Evolutionary conservation across 305 asterid species (phyloP).

Genomic region (Fraxinus xanthoxyloides): DNA sequence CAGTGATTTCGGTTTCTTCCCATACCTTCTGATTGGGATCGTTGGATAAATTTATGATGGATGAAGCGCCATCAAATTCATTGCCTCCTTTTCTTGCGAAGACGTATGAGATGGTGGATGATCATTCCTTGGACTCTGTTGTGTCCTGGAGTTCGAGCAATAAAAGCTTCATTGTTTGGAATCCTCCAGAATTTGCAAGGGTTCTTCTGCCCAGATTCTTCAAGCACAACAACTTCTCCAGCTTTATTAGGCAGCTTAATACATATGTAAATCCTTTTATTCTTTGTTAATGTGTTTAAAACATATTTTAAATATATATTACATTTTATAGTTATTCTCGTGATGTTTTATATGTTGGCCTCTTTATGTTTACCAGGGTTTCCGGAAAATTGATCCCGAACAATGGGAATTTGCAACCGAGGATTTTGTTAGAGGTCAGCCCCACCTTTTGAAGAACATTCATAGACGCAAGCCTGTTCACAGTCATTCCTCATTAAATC

Average conservation of each 20-base stretch:
- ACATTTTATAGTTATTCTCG: background rate
- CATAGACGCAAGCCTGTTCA: slow-evolving; percentile 79
- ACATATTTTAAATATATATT: background rate
- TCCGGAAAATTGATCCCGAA: slow-evolving; percentile 74
- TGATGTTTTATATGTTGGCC: background rate
- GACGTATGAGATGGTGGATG: slow-evolving; percentile 85
- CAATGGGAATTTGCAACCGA: slow-evolving; percentile 82
- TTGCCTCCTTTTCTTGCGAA: slow-evolving; percentile 73
- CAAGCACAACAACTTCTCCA: slow-evolving; percentile 68
- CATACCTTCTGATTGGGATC: slow-evolving; percentile 17
- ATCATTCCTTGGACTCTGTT: slow-evolving; percentile 49
- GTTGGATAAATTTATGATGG: slow-evolving; percentile 42
- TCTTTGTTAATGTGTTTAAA: slow-evolving; percentile 1
- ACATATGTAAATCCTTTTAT: slow-evolving; percentile 51
- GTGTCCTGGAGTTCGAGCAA: slow-evolving; percentile 70
- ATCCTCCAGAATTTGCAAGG: slow-evolving; percentile 66
- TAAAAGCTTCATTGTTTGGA: slow-evolving; percentile 69
- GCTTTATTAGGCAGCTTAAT: slow-evolving; percentile 74
- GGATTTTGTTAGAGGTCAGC: slow-evolving; percentile 64
- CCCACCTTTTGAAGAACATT: slow-evolving; percentile 62
- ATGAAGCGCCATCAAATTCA: slow-evolving; percentile 57
- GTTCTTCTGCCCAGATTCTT: slow-evolving; percentile 62
- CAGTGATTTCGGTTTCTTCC: background rate
- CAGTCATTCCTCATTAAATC: slow-evolving; percentile 59
- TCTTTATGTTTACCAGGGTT: slow-evolving; percentile 48